Percentiles rank a stretch among this genome's conserved stretches.
Evolutionary conservation across 345 rosid genomes (phyloP).

Genomic region (Luvunga scandens): DNA sequence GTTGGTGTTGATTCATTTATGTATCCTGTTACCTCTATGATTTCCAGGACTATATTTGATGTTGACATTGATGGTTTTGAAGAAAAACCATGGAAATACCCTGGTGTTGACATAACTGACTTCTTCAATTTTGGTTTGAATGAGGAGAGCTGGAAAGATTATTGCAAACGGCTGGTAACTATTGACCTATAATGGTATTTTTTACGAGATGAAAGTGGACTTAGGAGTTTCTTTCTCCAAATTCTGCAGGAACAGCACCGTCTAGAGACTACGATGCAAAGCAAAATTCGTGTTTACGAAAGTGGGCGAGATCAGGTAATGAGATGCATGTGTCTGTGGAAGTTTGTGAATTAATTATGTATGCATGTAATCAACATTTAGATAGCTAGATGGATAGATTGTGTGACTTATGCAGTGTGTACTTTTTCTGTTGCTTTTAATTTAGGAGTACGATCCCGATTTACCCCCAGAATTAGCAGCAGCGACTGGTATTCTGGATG

Average conservation of each 20-base stretch:
- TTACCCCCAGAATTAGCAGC: constrained; percentile 98
- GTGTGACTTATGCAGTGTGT: neutral
- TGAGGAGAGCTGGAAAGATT: constrained; percentile 99
- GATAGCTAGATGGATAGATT: neutral
- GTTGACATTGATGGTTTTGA: constrained; percentile 91
- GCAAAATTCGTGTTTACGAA: constrained; percentile 98
- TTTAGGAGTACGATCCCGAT: constrained; percentile 93
- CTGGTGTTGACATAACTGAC: constrained; percentile 69
- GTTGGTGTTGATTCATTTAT: constrained; percentile 5
- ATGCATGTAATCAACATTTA: neutral
- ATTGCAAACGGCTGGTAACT: constrained; percentile 93
- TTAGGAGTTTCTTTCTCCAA: constrained; percentile 22
- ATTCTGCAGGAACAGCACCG: constrained; percentile 81
- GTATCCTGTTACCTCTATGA: constrained; percentile 8
- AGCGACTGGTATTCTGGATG: constrained; percentile 75
- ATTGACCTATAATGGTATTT: constrained; percentile 18
- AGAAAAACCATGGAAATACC: constrained; percentile 98
- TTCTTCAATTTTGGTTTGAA: constrained; percentile 93
- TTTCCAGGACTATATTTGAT: constrained; percentile 91
- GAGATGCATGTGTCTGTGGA: constrained; percentile 12
- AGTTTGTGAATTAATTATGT: neutral
- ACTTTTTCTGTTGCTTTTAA: constrained; percentile 19
- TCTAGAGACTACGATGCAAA: constrained; percentile 90
- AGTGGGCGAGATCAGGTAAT: constrained; percentile 93
- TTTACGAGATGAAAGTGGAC: constrained; percentile 20